Evolutionary conservation across 1,284 basidiomycete genomes (phyloP).

Genomic region (Ceraceosorus guamensis): DNA sequence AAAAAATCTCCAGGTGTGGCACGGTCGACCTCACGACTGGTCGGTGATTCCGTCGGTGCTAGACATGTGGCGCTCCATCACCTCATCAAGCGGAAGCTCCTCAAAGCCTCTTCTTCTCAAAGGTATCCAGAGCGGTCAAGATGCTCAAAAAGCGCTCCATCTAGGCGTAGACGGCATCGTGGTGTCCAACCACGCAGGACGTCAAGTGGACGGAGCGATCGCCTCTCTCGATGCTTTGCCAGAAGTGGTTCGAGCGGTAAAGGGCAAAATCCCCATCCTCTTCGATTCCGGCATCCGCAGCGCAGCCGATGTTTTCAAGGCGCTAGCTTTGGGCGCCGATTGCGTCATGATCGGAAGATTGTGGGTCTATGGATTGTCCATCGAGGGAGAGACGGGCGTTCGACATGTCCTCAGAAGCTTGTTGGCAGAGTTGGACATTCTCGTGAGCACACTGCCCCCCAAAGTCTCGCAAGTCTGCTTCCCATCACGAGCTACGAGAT

Average conservation of each 20-base stretch:
- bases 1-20: too few species aligned
- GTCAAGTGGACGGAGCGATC: constrained; percentile 21
- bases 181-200: constrained; percentile 56
- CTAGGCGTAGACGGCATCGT: constrained; percentile 65
- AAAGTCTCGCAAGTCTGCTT: too few species aligned
- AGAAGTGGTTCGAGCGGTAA: constrained; percentile 55
- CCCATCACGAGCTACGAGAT: not conserved
- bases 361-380: constrained; percentile 56
- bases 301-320: constrained; percentile 34
- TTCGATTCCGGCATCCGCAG: constrained; percentile 70
- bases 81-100: constrained; percentile 54
- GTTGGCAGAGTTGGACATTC: constrained; percentile 60
- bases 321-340: constrained; percentile 50
- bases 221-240: constrained; percentile 15
- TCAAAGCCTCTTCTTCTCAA: constrained; percentile 59
- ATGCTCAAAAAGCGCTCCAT: constrained; percentile 58
- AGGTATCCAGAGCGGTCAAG: constrained; percentile 56
- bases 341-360: constrained; percentile 46
- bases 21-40: too few species aligned
- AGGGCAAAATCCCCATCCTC: constrained; percentile 60
- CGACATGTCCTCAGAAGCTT: constrained; percentile 61
- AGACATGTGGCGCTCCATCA: constrained; percentile 57
- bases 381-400: constrained; percentile 61
- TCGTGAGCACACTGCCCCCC: constrained; percentile 48
- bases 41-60: constrained; percentile 26